These are phyloP conservation scores for Glycine soja DNA, from an alignment of 306 rosid genomes.

Conservation along the genomic window DNA sequence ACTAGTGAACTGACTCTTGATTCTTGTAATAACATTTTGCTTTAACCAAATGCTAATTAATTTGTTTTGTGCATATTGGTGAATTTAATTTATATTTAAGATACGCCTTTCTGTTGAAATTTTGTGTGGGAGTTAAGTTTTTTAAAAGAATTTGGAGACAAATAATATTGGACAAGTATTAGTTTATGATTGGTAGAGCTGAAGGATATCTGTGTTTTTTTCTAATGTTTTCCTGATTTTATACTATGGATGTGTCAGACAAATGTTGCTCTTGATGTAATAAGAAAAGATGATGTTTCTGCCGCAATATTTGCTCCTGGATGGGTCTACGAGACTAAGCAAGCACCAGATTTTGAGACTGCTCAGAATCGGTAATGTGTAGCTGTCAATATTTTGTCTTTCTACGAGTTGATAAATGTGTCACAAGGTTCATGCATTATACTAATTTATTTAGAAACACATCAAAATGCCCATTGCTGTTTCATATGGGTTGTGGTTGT, in stretches of 20 bases:
- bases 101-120: background rate
- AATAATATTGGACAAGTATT: background rate
- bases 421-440: background rate
- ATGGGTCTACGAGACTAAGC: constrained; percentile 26
- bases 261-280: background rate
- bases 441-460: background rate
- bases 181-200: background rate
- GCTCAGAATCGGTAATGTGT: constrained; percentile 9
- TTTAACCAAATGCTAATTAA: too few species aligned
- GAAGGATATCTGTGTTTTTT: background rate
- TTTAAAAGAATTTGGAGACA: background rate
- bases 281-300: background rate
- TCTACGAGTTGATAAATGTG: background rate
- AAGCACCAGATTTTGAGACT: background rate
- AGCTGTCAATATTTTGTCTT: background rate
- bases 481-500: too few species aligned
- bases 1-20: too few species aligned
- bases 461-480: background rate
- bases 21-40: too few species aligned
- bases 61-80: too few species aligned
- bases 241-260: background rate
- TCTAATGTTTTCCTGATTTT: background rate
- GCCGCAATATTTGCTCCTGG: constrained; percentile 31
- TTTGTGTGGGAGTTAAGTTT: background rate
- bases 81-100: background rate